Evolutionary conservation across 371 early-diverging fungal genomes (phyloP), one percentile per base, ranked within the genome.

Genomic region (Rhizopus arrhizus): DNA sequence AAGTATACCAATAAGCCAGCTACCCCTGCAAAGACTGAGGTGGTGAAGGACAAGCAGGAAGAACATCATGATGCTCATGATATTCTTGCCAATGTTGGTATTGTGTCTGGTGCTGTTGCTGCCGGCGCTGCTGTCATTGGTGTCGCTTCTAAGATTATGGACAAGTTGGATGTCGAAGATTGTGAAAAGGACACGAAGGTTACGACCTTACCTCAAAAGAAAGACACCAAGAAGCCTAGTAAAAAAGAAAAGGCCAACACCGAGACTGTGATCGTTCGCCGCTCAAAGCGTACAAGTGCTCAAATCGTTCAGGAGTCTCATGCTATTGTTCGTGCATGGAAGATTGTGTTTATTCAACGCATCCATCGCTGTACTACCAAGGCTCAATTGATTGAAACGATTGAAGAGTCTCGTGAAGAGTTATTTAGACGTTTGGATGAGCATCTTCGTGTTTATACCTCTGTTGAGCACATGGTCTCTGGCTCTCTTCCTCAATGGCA

Each of bases 311-410:
- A 66, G 12, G 73, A 79, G 62, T 66, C 68, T 10, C 56, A 63
- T 29, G 56, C 60, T 31, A 68, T 76, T 32, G 51, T 73, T 11
- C 73, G 69, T 56, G 68, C 77, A 22, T 76, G 77, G 77, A 68
- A 65, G 16, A 68, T 76, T 36, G 59, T 58, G 22, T 76, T 76
- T 52, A 69, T 55, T 29, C 70, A 59, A 12, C 69, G 71, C 28
- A 49, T 73, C 48, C 65, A 61, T 16, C 70, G 61, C 43, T 70
- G 66, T 56, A 68, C 68, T 48, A 62, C 73, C 4, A 70, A 72
- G 48, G 46, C 51, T n/a, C 66, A 72, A 22, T 42, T 64, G 4
- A 40, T 70, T 6, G 45, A 59, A 34, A 62, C 59, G 0, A 68
- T 75, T 48, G 68, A 72, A 16, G 68, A 72, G 35, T 68, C 65